Base-by-base conservation (phyloP, 495 filamentous ascomycete genomes). In the Bacidia gigantensis region DNA sequence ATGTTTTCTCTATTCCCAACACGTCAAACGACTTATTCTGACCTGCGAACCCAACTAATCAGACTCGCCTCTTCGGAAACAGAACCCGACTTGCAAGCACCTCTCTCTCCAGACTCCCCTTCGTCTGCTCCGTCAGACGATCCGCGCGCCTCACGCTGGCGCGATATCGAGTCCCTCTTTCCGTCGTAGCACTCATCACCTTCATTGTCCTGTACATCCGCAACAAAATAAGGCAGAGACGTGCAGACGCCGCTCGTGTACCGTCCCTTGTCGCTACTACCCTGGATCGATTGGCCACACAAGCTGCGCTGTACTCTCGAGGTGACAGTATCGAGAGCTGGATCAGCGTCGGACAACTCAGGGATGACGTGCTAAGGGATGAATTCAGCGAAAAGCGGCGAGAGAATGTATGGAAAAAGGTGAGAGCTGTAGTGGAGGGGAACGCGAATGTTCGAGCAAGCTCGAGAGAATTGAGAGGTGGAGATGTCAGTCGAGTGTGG, bases 141-240 rank as follows among this genome's bases (percentile, higher is more conserved):
- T 88, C 87, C 72, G 70, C 93, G 78, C 79, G 86, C 73, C 83
- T 85, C 80, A 79, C 90, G 75, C 67, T 95, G 86, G 81, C 86
- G 77, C 77, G 84, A 83, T 78, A 97, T 95, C 80, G 92, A 87
- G 72, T 93, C 79, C 72, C 83, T 76, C 78, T 96, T 95, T 75
- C 78, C 73, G 60, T 79, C 74, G 59, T 92, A 67, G 67, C 78
- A 39, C 44, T 82, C 2, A 51, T 73, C n/a, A 29, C 78, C 23
- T 54, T 71, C 20, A 62, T 66, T 12, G 52, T 75, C 11, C 54
- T 72, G 42, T 87, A 86, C 62, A 72, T 67, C 22, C 80, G 81
- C 21, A 65, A 73, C 53, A 68, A 70, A 48, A 71, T 81, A 62
- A 60, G 65, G 12, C 67, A 75, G 46, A 73, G 73, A 59, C 77